Evolutionary conservation across 2,329 filamentous ascomycete species (phyloP).

Genomic region (Aspergillus fumigatus): DNA sequence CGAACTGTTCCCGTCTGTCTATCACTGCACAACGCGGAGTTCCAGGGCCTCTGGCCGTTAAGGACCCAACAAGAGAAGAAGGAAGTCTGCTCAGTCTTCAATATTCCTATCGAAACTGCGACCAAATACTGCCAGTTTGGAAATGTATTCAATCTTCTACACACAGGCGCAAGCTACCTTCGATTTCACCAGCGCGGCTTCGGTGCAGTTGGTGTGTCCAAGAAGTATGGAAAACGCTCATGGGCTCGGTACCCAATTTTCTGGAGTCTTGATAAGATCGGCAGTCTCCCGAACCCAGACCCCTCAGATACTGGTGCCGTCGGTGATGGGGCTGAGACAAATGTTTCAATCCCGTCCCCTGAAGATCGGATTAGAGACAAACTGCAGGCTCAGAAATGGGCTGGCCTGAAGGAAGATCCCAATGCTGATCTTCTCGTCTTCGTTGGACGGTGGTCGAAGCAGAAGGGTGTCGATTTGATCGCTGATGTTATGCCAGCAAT

Average conservation of each 20-base stretch:
- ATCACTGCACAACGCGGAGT: constrained; percentile 66
- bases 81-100: constrained; percentile 63
- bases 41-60: constrained; percentile 66
- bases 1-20: constrained; percentile 58
- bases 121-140: constrained; percentile 63
- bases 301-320: constrained; percentile 55
- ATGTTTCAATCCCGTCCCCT: constrained; percentile 51
- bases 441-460: constrained; percentile 64
- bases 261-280: constrained; percentile 61
- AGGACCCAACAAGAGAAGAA: constrained; percentile 56
- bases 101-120: constrained; percentile 54
- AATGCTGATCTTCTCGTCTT: constrained; percentile 64
- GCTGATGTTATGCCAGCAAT: constrained; percentile 65
- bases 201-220: constrained; percentile 63
- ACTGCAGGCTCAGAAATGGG: constrained; percentile 63
- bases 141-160: constrained; percentile 64
- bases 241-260: constrained; percentile 66
- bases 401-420: constrained; percentile 57
- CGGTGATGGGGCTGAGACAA: constrained; percentile 46
- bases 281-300: constrained; percentile 61
- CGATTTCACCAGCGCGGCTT: constrained; percentile 64
- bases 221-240: constrained; percentile 65
- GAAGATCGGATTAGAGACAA: constrained; percentile 51
- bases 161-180: constrained; percentile 61
- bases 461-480: constrained; percentile 65